Evolutionary conservation across 2,329 filamentous ascomycete genomes (phyloP).

Genomic region (Verticillium dahliae): DNA sequence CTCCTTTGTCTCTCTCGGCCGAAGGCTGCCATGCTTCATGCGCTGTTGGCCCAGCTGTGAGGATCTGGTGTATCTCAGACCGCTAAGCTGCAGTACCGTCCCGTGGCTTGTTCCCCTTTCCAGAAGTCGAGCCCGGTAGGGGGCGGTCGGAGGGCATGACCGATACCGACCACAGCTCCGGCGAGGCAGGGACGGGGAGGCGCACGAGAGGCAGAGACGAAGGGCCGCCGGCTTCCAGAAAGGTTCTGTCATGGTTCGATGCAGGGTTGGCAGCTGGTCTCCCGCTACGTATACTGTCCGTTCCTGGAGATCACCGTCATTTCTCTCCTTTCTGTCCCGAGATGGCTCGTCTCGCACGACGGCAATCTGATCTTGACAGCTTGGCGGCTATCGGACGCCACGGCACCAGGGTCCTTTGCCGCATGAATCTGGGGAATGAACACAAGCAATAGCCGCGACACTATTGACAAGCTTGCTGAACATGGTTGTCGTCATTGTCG

Average conservation of each 20-base stretch:
- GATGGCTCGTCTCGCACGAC: not conserved
- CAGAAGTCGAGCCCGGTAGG: slow-evolving; percentile 1
- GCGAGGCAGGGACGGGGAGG: slow-evolving; percentile 2
- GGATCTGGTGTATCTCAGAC: not conserved
- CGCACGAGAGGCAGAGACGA: not conserved
- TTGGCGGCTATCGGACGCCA: not conserved
- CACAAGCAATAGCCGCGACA: not conserved
- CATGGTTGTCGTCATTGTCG: not conserved
- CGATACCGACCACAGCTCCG: slow-evolving; percentile 1
- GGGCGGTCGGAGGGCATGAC: not conserved
- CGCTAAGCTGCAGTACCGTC: not conserved
- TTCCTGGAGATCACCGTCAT: not conserved
- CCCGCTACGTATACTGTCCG: not conserved
- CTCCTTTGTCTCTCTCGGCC: not conserved
- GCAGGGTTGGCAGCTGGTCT: slow-evolving; percentile 1
- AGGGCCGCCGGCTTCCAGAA: slow-evolving; percentile 2
- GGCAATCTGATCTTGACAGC: not conserved
- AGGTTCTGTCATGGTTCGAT: slow-evolving; percentile 4
- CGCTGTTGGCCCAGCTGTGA: not conserved
- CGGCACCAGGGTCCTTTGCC: not conserved
- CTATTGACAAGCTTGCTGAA: not conserved
- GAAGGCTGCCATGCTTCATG: not conserved
- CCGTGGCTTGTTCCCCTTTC: slow-evolving; percentile 1
- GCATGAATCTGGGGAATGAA: slow-evolving; percentile 3
- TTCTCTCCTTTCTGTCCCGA: not conserved